phyloP scores from a whole-genome alignment of 1,284 basidiomycete species.

The Moniliella sp. region DNA sequence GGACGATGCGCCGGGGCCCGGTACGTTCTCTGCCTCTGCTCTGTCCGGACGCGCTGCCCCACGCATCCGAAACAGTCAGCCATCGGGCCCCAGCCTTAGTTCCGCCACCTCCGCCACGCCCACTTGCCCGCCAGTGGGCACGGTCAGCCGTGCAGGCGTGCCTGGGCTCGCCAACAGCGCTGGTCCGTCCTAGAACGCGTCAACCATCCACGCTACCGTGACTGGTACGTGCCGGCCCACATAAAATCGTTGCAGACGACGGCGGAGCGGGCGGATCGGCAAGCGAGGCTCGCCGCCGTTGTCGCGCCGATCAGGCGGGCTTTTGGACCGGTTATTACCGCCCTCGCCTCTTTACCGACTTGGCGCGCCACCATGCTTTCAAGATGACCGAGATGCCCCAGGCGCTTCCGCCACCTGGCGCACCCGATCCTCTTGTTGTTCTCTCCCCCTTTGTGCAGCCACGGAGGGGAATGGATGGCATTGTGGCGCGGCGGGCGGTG shows the following conservation, averaged over 20 bases:
- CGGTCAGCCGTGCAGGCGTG: neutral
- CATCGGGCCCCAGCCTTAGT: no score
- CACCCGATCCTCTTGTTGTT: no score
- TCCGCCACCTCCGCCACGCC: no score
- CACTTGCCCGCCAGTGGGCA: no score
- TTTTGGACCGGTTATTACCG: conserved; percentile 33
- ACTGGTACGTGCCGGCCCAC: conserved; percentile 17
- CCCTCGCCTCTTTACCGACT: conserved; percentile 27
- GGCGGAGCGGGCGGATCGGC: conserved; percentile 7
- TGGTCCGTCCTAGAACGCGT: neutral
- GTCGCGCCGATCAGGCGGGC: no score
- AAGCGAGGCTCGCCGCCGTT: conserved; percentile 15
- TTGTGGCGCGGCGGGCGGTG: no score
- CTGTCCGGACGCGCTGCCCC: no score
- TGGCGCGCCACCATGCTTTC: conserved; percentile 29
- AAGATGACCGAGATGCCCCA: conserved; percentile 33
- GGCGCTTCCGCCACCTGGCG: no score
- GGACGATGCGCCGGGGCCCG: conserved; percentile 12
- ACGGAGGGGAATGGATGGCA: no score
- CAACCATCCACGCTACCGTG: conserved; percentile 6
- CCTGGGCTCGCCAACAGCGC: neutral
- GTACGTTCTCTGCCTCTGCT: no score
- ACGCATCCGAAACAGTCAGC: no score
- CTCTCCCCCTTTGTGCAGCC: no score
- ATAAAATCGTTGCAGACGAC: conserved; percentile 7